Conservation (phyloP, 1,139 yeast species). For the Hemisphaericaspora xylofermentans region DNA sequence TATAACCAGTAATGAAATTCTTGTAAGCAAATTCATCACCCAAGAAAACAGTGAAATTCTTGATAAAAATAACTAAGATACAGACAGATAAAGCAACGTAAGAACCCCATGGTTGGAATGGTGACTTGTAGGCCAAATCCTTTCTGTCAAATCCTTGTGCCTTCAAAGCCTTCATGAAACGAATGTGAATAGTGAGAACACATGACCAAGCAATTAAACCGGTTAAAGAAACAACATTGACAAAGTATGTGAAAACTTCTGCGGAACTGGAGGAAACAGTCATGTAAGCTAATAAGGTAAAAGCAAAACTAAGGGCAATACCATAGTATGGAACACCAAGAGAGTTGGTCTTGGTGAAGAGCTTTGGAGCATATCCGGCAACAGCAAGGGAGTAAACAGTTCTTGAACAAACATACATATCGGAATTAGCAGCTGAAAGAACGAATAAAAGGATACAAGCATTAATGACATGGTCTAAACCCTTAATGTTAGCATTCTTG, state of each 20-base stretch:
- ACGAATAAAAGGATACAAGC: constrained; percentile 31
- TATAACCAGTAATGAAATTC: constrained; percentile 37
- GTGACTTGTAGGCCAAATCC: constrained; percentile 32
- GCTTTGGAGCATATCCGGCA: constrained; percentile 40
- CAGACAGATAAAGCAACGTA: constrained; percentile 42
- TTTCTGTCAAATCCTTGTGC: constrained; percentile 39
- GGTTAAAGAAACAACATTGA: constrained; percentile 70
- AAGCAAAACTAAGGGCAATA: constrained; percentile 24
- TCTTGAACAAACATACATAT: constrained; percentile 45
- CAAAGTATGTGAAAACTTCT: constrained; percentile 61
- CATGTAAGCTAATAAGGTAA: constrained; percentile 32
- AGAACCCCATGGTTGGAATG: constrained; percentile 29
- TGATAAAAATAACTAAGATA: constrained; percentile 49
- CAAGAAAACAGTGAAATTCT: constrained; percentile 59
- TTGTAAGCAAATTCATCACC: constrained; percentile 43
- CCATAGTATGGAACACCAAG: constrained; percentile 23
- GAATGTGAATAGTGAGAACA: constrained; percentile 31
- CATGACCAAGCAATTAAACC: constrained; percentile 34
- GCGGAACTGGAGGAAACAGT: constrained; percentile 47
- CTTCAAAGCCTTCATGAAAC: constrained; percentile 22
- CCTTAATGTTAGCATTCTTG: constrained; percentile 38
- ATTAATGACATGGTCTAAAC: constrained; percentile 42
- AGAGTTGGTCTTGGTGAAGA: constrained; percentile 35
- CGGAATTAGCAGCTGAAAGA: constrained; percentile 46
- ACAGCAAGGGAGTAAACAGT: constrained; percentile 40